Evolutionary conservation across 1,139 yeast genomes (phyloP), one percentile per base, ranked within the genome.

Genomic region (Zygosaccharomyces sapae): DNA sequence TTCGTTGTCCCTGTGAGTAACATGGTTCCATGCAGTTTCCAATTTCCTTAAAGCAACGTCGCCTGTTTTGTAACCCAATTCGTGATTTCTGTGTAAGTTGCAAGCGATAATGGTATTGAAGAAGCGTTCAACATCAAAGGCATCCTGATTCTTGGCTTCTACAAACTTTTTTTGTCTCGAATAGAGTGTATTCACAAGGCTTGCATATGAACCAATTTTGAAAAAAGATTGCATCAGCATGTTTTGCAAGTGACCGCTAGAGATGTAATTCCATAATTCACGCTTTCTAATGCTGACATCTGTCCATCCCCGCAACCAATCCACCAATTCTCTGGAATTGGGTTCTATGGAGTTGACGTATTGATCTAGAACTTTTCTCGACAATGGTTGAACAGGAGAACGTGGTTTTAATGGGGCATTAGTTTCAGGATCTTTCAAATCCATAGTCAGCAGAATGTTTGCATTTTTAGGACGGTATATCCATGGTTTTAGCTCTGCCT

Each of bases 391-490:
- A 41, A 70, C 69, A 8, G 69, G 66, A 1, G 51, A 51, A 25
- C 66, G 56, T 18, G 79, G 77, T 7, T 62, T 55, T n/a, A 73
- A 51, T 36, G 74, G 73, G 33, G 65, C 54, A 34, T 73, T 72
- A 1, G 68, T 63, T 1, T 59, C 63, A 10, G 69, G 66, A 50
- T 74, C 76, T 53, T 75, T 73, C 46, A 81, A 65, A 58, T 82
- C 86, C 64, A 79, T 77, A 9, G 83, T 74, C 48, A 79, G 62
- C 33, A 81, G 70, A 46, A 62, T 67, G 50, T 80, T 77, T 6
- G 76, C 74, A 55, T 74, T 70, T 67, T 66, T 70, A 20, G 68
- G 66, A 56, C 76, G 70, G 55, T 75, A 76, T 18, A 75, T 71
- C 39, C 69, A 61, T 2, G 75, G 72, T 55, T 66, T 71, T 50